Conservation (phyloP, 805 yeast genomes). For the Metschnikowia gelsemii region DNA sequence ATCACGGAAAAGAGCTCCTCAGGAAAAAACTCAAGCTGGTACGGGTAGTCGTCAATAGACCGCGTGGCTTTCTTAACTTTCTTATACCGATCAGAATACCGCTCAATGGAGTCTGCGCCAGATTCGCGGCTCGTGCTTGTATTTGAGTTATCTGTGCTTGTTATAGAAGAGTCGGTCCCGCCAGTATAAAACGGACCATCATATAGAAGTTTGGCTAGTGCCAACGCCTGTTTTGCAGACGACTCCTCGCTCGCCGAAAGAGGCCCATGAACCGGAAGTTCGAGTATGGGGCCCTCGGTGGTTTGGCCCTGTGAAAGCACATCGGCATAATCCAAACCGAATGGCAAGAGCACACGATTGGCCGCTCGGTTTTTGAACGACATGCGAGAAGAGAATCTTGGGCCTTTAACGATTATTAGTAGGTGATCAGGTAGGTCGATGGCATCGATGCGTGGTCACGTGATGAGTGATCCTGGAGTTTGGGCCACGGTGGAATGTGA, state of each 20-base stretch:
- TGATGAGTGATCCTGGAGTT: too few species aligned
- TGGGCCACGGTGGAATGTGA: too few species aligned
- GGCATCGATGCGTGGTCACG: too few species aligned
- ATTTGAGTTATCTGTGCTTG: too few species aligned
- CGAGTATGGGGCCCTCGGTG: constrained; percentile 43
- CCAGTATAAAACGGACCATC: constrained; percentile 73
- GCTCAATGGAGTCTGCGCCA: constrained; percentile 62
- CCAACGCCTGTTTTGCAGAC: constrained; percentile 55
- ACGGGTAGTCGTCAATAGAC: constrained; percentile 78
- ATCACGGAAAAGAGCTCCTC: constrained; percentile 70
- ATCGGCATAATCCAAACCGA: constrained; percentile 70
- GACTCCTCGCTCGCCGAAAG: constrained; percentile 50
- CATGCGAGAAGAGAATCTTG: constrained; percentile 35
- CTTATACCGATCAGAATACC: constrained; percentile 79
- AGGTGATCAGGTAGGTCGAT: too few species aligned
- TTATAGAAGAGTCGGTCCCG: constrained; percentile 38
- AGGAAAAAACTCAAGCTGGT: constrained; percentile 69
- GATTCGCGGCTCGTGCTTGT: constrained; percentile 24
- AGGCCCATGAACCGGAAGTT: constrained; percentile 66
- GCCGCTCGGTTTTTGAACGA: constrained; percentile 53
- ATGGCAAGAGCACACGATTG: constrained; percentile 56
- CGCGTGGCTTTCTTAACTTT: constrained; percentile 68
- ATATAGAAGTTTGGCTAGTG: constrained; percentile 50
- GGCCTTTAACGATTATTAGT: too few species aligned
- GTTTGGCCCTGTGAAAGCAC: constrained; percentile 38